Evolutionary conservation across 495 filamentous ascomycete genomes (phyloP).

Genomic region (Coniosporium apollinis): DNA sequence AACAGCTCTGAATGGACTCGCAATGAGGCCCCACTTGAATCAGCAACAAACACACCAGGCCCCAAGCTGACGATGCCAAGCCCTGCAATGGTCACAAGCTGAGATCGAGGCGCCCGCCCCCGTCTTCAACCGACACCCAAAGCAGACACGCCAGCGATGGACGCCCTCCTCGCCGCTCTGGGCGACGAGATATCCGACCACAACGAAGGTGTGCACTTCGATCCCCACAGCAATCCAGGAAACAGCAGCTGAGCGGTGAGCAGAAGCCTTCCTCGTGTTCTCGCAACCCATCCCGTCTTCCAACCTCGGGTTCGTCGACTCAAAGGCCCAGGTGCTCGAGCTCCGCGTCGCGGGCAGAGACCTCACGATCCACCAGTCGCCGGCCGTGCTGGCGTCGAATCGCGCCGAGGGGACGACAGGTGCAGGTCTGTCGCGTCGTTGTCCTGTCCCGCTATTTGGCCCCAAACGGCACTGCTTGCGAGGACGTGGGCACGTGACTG

Average conservation of each 20-base stretch:
- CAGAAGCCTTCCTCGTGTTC: conserved; percentile 81
- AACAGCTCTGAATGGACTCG: too few species aligned
- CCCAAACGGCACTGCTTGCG: conserved; percentile 1
- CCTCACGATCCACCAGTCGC: conserved; percentile 71
- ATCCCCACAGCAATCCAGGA: not conserved
- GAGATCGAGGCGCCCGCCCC: too few species aligned
- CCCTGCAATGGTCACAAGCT: too few species aligned
- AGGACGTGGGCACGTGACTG: not conserved
- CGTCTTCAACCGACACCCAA: too few species aligned
- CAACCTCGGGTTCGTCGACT: conserved; percentile 73
- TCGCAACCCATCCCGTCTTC: conserved; percentile 49
- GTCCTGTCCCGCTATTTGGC: not conserved
- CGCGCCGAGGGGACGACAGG: conserved; percentile 78
- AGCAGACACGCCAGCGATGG: too few species aligned
- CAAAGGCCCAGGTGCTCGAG: conserved; percentile 45
- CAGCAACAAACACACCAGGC: too few species aligned
- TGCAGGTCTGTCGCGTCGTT: conserved; percentile 57
- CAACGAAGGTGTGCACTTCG: conserved; percentile 18
- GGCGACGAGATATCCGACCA: conserved; percentile 18
- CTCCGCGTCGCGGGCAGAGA: conserved; percentile 52
- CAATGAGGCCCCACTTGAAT: too few species aligned
- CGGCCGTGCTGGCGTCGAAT: conserved; percentile 58
- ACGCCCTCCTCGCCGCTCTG: conserved; percentile 24
- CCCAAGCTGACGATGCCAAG: too few species aligned
- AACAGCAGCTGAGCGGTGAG: not conserved